Evolutionary conservation across 2,329 filamentous ascomycete genomes (phyloP), one percentile per base, ranked within the genome.

Genomic region (Lecanicillium sp.): DNA sequence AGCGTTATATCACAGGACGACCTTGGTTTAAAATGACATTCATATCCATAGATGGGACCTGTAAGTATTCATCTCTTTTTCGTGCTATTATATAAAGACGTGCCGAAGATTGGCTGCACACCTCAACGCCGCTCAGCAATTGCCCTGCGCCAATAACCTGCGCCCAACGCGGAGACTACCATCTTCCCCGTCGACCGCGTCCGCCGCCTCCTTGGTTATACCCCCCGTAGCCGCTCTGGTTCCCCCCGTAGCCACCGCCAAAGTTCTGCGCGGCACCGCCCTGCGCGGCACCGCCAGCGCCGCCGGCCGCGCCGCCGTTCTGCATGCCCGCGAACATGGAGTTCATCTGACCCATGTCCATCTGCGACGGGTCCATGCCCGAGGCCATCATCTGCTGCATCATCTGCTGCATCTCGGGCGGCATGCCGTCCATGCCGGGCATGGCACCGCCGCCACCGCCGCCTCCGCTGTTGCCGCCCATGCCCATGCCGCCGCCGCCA

Each of bases 301-400:
- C 65, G 3, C 65, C 64, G n/a, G 58, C 65, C 6, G 63, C 69
- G 14, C 67, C 72, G 9, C 62, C 61, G 43, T 68, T 70, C 56
- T 79, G 76, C 73, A 79, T 79, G 26, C 73, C 72, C 0, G 72
- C 68, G 56, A 81, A 83, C 77, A 84, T 82, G 59, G 74, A 70
- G 12, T 71, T 71, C 68, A 81, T 76, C 50, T 76, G 64, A 26
- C 67, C 69, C 30, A 78, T 75, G 52, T 84, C 81, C 78, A 84
- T 83, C 64, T 84, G 80, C 52, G 72, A 79, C 33, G 79, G 79
- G 54, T 84, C 81, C 69, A 84, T 79, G 19, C 80, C 81, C 1
- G 72, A 71, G 1, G 75, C 72, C 75, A 84, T 83, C 79, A 84
- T 83, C 62, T 84, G 79, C 62, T 84, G 80, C 78, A 84, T 81